phyloP scores from a whole-genome alignment of 148 eudicot species.

The Simmondsia chinensis region DNA sequence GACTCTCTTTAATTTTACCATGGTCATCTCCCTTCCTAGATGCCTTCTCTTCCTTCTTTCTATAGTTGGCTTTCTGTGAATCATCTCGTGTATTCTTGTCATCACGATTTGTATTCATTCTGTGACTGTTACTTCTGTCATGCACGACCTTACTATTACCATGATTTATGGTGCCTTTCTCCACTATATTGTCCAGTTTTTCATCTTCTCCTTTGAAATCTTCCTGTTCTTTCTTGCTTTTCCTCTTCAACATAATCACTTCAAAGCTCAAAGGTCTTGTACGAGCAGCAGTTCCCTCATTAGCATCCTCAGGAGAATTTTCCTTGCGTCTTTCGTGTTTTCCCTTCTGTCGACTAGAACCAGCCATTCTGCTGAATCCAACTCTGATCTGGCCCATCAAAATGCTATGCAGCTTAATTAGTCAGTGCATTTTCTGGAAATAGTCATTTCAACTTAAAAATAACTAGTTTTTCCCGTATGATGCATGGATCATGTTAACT shows the following conservation, averaged over 20 bases:
- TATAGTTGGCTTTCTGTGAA: constrained; percentile 21
- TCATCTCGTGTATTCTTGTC: constrained; percentile 27
- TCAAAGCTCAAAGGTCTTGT: constrained; percentile 89
- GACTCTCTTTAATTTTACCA: constrained; percentile 28
- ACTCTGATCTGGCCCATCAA: too few relatives aligned
- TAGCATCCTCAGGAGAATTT: constrained; percentile 22
- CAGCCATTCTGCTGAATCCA: constrained; percentile 43
- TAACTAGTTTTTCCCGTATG: too few relatives aligned
- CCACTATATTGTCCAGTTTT: constrained; percentile 18
- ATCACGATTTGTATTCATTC: constrained; percentile 15
- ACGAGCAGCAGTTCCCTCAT: constrained; percentile 79
- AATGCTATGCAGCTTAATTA: too few relatives aligned
- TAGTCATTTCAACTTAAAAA: neutral
- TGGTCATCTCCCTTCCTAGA: constrained; percentile 20
- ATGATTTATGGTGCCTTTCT: constrained; percentile 8
- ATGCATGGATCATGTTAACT: too few relatives aligned
- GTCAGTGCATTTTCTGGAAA: too few relatives aligned
- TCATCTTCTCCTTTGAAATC: constrained; percentile 17
- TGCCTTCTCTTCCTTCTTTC: constrained; percentile 30
- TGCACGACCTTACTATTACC: constrained; percentile 6
- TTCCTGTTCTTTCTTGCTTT: constrained; percentile 37
- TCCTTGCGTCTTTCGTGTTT: constrained; percentile 30
- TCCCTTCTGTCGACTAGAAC: constrained; percentile 36
- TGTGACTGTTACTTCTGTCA: constrained; percentile 17
- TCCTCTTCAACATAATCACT: constrained; percentile 72